Conservation (phyloP, 208 protist species). For the Wallacemonas sp. region DNA sequence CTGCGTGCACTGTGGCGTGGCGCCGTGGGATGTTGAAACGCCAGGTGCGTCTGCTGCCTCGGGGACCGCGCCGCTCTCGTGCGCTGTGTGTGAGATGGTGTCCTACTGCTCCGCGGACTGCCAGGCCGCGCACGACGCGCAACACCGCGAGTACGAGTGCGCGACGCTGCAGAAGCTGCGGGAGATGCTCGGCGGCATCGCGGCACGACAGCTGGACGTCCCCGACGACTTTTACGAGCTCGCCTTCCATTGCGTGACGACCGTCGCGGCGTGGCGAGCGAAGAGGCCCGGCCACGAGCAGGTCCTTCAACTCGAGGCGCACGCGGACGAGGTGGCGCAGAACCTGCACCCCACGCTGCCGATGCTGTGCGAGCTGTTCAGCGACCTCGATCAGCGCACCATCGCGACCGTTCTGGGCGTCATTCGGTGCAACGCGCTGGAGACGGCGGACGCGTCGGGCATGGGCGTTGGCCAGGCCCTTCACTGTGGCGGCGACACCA, state of each 20-base stretch:
- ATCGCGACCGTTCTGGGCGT: conserved; percentile 60
- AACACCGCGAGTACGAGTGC: conserved; percentile 78
- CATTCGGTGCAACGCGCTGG: conserved; percentile 81
- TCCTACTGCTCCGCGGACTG: conserved; percentile 68
- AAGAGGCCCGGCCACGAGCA: conserved; percentile 39
- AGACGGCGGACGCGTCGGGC: conserved; percentile 58
- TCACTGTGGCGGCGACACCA: conserved; percentile 31
- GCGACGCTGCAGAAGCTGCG: conserved; percentile 39
- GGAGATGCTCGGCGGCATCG: conserved; percentile 49
- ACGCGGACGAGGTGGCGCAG: conserved; percentile 65
- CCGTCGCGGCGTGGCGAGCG: conserved; percentile 42
- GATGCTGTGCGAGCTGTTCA: conserved; percentile 48
- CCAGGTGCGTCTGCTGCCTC: neutral
- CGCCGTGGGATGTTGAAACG: neutral
- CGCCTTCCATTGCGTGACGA: conserved; percentile 75
- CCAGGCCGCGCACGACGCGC: conserved; percentile 29
- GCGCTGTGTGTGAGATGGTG: conserved; percentile 46
- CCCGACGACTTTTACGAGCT: conserved; percentile 71
- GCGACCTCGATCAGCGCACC: conserved; percentile 23
- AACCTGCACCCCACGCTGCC: conserved; percentile 46
- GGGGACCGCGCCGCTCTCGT: conserved; percentile 9
- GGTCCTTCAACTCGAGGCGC: conserved; percentile 49
- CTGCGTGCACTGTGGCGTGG: conserved; percentile 59
- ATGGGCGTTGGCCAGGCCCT: conserved; percentile 81
- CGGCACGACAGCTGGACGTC: conserved; percentile 32